Conservation (phyloP, 257 asterid species). For the Gynochthodes officinalis region DNA sequence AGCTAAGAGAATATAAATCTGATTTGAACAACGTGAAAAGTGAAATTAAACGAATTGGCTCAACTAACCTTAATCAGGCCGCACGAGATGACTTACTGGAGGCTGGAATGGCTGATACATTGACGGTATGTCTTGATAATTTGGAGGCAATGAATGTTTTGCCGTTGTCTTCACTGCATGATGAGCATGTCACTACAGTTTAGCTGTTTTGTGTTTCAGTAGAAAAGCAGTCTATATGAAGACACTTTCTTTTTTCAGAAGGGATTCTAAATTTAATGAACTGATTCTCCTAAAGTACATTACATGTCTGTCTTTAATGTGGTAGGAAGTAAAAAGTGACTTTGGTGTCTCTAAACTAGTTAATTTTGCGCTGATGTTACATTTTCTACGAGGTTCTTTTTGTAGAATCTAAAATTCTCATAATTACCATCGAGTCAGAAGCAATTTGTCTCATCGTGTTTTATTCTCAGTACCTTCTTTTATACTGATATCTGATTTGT, state of each 20-base stretch:
- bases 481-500: slow-evolving; percentile 7
- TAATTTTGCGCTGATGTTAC: not conserved
- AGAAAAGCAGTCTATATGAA: no score
- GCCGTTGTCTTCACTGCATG: not conserved
- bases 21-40: slow-evolving; percentile 74
- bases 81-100: slow-evolving; percentile 83
- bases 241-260: not conserved
- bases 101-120: slow-evolving; percentile 77
- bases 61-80: slow-evolving; percentile 59
- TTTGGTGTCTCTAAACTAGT: not conserved
- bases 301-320: not conserved
- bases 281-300: not conserved
- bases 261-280: not conserved
- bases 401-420: not conserved
- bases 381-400: not conserved
- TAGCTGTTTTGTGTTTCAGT: not conserved
- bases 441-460: not conserved
- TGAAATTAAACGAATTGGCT: slow-evolving; percentile 52
- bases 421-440: not conserved
- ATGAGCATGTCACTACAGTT: not conserved
- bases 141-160: not conserved
- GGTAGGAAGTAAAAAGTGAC: not conserved
- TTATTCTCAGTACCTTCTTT: not conserved
- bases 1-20: slow-evolving; percentile 78
- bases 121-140: slow-evolving; percentile 40